These are phyloP conservation scores for Micromonas pusilla DNA, from an alignment of 139 green algal species.

Conservation along the genomic window DNA sequence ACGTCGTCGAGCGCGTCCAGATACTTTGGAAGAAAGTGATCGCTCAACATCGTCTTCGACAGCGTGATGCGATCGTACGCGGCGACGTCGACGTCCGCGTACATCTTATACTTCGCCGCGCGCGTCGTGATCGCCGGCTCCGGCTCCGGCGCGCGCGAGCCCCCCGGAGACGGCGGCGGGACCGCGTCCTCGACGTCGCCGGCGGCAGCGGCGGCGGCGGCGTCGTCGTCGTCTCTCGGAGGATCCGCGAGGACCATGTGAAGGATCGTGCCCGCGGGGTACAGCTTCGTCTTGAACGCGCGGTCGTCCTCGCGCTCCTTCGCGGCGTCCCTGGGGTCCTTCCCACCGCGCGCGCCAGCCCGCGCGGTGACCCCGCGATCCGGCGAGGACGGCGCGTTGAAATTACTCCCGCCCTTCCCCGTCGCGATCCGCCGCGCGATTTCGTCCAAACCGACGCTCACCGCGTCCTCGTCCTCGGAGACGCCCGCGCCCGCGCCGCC, in stretches of 20 bases:
- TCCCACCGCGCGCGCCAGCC: background rate
- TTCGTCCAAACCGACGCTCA: too few relatives aligned
- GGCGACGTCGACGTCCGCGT: background rate
- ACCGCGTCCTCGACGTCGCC: too few relatives aligned
- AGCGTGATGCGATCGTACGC: background rate
- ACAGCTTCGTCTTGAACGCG: background rate
- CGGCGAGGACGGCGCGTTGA: too few relatives aligned
- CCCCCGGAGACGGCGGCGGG: background rate
- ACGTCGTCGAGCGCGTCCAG: background rate
- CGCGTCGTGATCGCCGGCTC: background rate
- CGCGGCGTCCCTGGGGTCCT: background rate
- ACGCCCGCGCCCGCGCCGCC: too few relatives aligned
- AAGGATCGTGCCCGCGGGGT: slow-evolving; percentile 10
- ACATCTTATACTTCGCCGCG: background rate
- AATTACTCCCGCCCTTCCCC: too few relatives aligned
- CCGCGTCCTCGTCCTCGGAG: too few relatives aligned
- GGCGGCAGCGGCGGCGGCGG: background rate
- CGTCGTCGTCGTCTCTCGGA: background rate
- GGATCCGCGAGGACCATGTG: background rate
- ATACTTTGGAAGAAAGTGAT: slow-evolving; percentile 19
- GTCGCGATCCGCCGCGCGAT: too few relatives aligned
- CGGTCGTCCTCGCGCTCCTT: background rate
- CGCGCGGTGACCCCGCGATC: too few relatives aligned
- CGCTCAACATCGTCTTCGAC: slow-evolving; percentile 2
- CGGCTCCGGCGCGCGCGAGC: background rate